These are phyloP conservation scores for Termitomyces titanicus DNA, from an alignment of 768 basidiomycete genomes.

Conservation along the genomic window DNA sequence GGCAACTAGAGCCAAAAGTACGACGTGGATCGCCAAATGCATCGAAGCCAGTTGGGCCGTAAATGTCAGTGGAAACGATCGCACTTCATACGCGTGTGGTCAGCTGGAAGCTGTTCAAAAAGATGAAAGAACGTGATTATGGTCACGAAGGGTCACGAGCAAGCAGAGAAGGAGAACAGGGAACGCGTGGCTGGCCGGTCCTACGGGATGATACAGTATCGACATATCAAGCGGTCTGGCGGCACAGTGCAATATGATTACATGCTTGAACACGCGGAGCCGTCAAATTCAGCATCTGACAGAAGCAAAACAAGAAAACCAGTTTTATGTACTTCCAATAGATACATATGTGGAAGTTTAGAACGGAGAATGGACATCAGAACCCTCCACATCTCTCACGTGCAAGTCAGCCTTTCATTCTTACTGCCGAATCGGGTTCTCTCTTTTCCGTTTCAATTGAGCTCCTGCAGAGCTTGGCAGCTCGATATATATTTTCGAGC, in stretches of 20 bases:
- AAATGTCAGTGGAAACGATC: neutral
- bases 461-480: neutral
- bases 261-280: slow-evolving; percentile 4
- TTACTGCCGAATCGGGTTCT: neutral
- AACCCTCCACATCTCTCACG: neutral
- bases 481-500: too few species aligned
- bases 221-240: slow-evolving; percentile 2
- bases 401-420: neutral
- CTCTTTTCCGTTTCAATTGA: neutral
- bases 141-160: neutral
- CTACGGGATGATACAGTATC: slow-evolving; percentile 9
- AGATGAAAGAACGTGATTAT: neutral
- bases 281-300: slow-evolving; percentile 4
- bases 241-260: neutral
- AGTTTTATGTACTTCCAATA: neutral
- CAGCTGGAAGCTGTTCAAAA: neutral
- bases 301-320: slow-evolving; percentile 1
- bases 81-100: neutral
- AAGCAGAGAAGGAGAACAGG: neutral
- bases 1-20: neutral
- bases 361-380: neutral
- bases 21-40: neutral
- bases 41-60: neutral
- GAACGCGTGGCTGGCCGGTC: slow-evolving; percentile 5
- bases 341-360: neutral